Base-by-base conservation (phyloP, 495 filamentous ascomycete species). In the Tuber aestivum region DNA sequence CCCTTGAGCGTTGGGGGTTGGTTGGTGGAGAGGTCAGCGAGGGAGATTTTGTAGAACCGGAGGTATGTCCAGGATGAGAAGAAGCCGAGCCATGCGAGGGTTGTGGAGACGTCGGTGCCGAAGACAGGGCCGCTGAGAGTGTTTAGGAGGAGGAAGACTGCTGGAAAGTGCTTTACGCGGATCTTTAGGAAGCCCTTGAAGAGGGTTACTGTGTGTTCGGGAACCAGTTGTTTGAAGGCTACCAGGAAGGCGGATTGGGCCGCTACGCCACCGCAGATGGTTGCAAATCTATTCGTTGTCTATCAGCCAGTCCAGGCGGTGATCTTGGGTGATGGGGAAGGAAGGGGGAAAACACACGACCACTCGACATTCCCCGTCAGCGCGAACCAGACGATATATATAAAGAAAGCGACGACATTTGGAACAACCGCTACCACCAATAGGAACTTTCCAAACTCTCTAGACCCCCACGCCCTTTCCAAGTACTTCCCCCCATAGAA, bases 181-280 rank as follows among this genome's bases (percentile, higher is more conserved):
- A 97, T 89, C 73, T 94, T 96, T 71, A 99, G 82, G 70, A 97
- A 85, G 73, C 93, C 93, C 77, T 91, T 90, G 85, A 97, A 93
- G 77, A 99, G 88, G 0, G 94, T 92, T 56, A 99, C 95, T n/a
- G 95, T 98, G 85, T 99, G 95, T 82, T 97, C 94, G 41, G 95
- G 95, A 35, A 98, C 93, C 45, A 99, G 92, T 84, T 99, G 96
- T 85, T 97, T 97, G 86, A 98, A 97, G 73, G 95, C 93, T 81
- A 99, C 94, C 75, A 99, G 91, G 86, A 97, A 98, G 76, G 93
- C 94, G 44, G 92, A 93, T 84, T 97, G 94, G 71, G 97, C 87
- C 21, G 94, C 90, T 76, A 97, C 90, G 68, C 92, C 94, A 76
- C 96, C 96, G 82, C 91, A 92, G 80, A 97, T 92, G 74, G 93